Base-by-base conservation (phyloP, 441 rosid species). In the Daphne laureola region DNA sequence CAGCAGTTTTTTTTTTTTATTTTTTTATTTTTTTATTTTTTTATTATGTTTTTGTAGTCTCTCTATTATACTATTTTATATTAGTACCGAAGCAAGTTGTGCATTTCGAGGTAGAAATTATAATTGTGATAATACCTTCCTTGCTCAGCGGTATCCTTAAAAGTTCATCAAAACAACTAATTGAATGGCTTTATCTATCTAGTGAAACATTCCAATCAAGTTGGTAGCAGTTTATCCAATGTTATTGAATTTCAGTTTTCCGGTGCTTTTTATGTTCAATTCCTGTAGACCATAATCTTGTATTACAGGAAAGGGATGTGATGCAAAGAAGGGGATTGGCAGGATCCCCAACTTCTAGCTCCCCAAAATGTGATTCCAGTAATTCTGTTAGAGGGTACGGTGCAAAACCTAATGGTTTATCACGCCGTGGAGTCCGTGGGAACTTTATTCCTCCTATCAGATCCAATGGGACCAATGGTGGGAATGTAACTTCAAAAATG, bases 401-500 rank as follows among this genome's bases (percentile, higher is more conserved):
- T 57, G 67, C 59, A 43, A 84, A 84, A 66, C 66, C 88, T 0
- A 67, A 83, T 50, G 89, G 97, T 49, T 56, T 68, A 66, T 56
- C 71, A 62, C 79, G 95, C 55, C 85, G 87, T 46, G 96, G 95
- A 48, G 56, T 71, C 62, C 86, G 89, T 51, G 90, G 96, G 43
- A 86, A 73, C 73, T 93, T 93, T 71, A 75, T 93, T 61, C 96
- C 98, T 47, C 96, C 96, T 14, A 80, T 89, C 72, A 89, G 59
- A 79, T 71, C 90, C 15, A 82, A 82, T 63, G 86, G 88, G 51
- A 58, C 69, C 59, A 76, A 54, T 67, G 50, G 46, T 54, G 97
- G 96, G 63, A 89, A 73, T 69, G 66, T 67, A 78, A 85, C 79
- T 31, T 68, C 98, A 64, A 73, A 87, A 57, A 66, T 55, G 64